Percentiles rank a stretch among this genome's conserved stretches.
phyloP scores from a whole-genome alignment of 768 basidiomycete species.

The Boletus sp. region DNA sequence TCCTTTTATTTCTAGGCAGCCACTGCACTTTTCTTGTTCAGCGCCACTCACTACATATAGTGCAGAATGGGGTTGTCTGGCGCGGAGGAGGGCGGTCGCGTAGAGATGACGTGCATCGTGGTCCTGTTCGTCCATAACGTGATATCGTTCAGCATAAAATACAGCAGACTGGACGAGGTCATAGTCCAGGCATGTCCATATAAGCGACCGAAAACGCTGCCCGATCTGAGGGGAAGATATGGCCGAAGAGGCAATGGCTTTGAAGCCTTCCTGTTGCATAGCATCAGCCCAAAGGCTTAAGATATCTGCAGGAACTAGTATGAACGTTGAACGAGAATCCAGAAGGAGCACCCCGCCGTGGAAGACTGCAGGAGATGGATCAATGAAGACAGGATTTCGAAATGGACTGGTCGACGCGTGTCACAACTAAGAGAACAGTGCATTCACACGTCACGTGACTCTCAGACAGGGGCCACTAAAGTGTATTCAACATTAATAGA shows the following conservation, averaged over 20 bases:
- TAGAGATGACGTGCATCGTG: conserved; percentile 86
- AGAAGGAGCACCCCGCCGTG: conserved; percentile 9
- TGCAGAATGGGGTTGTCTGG: conserved; percentile 73
- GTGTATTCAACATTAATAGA: conserved; percentile 1
- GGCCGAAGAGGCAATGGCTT: conserved; percentile 32
- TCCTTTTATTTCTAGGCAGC: conserved; percentile 77
- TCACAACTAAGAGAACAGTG: conserved; percentile 16
- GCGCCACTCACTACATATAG: conserved; percentile 64
- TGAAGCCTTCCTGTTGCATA: conserved; percentile 56
- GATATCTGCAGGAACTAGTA: conserved; percentile 18
- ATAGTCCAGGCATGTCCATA: conserved; percentile 83
- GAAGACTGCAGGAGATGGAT: conserved; percentile 2
- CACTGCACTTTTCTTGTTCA: conserved; percentile 58
- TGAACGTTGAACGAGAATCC: conserved; percentile 13
- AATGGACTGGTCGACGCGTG: conserved; percentile 23
- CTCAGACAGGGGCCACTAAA: not conserved
- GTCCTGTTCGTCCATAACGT: conserved; percentile 60
- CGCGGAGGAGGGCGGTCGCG: conserved; percentile 69
- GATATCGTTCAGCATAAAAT: conserved; percentile 87
- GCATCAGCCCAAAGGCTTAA: conserved; percentile 34
- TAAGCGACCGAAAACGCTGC: conserved; percentile 65
- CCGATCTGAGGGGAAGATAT: conserved; percentile 54
- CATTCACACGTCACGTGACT: conserved; percentile 30
- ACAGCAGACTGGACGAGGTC: conserved; percentile 76
- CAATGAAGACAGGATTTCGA: conserved; percentile 20